Evolutionary conservation across 371 early-diverging fungal genomes (phyloP).

Genomic region (Mortierella sp.): DNA sequence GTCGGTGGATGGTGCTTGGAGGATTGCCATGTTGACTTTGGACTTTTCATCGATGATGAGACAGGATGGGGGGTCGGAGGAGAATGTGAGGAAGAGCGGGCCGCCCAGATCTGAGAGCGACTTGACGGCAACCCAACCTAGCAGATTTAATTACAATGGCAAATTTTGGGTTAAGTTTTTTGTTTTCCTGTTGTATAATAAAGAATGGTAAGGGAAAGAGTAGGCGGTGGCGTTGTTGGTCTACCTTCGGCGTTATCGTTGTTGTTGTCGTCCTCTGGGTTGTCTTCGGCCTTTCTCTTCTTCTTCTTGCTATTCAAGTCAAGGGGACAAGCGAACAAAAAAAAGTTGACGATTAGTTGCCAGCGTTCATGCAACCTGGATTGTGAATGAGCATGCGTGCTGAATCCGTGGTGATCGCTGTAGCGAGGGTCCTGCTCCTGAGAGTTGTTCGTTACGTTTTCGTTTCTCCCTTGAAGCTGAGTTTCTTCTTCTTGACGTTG

Average conservation of each 20-base stretch:
- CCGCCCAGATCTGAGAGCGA: slow-evolving; percentile 76
- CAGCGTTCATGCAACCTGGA: neutral
- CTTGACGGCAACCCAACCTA: slow-evolving; percentile 79
- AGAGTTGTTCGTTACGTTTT: slow-evolving; percentile 9
- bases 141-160: neutral
- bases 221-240: neutral
- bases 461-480: slow-evolving; percentile 71
- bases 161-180: neutral
- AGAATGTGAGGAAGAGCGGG: slow-evolving; percentile 77
- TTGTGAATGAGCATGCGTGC: neutral
- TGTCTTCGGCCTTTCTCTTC: slow-evolving; percentile 67
- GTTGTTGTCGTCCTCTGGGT: slow-evolving; percentile 50
- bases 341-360: neutral
- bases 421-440: neutral
- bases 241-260: slow-evolving; percentile 60
- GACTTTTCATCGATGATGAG: slow-evolving; percentile 69
- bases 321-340: neutral
- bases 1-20: slow-evolving; percentile 51
- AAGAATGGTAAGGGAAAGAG: neutral
- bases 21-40: slow-evolving; percentile 63
- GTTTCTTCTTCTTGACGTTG: slow-evolving; percentile 61
- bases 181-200: neutral
- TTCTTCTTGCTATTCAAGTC: slow-evolving; percentile 63
- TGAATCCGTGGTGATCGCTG: no score
- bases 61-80: slow-evolving; percentile 76